phyloP scores from a whole-genome alignment of 2,329 filamentous ascomycete species.

The Pseudogymnoascus sp. region DNA sequence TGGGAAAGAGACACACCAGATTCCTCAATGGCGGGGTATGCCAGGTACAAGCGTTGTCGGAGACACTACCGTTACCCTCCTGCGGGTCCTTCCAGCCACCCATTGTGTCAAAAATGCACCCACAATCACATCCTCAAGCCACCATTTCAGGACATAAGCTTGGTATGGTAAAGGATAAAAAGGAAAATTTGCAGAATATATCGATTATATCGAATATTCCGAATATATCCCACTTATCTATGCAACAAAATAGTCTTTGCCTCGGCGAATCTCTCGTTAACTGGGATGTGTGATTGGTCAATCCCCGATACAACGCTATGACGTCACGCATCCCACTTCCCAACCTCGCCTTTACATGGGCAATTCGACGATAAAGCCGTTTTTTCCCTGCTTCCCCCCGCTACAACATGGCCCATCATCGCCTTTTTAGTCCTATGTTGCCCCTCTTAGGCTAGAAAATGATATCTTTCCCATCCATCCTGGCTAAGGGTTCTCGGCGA shows the following conservation, averaged over 20 bases:
- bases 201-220: neutral
- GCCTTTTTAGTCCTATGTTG: neutral
- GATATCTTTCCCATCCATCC: neutral
- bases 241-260: neutral
- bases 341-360: neutral
- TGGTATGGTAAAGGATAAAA: neutral
- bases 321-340: conserved; percentile 5
- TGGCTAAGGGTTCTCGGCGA: neutral
- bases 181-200: neutral
- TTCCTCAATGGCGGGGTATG: neutral
- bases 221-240: neutral
- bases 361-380: neutral
- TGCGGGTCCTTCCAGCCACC: neutral
- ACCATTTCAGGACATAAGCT: neutral
- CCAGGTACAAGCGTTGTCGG: neutral
- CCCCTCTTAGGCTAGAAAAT: neutral
- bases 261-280: neutral
- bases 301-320: neutral
- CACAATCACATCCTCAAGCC: neutral
- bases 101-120: neutral
- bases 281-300: neutral
- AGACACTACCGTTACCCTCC: neutral
- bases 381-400: neutral
- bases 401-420: neutral
- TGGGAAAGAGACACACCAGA: neutral